Conservation (phyloP, 768 basidiomycete species). For the Lactifluus hygrophoroides region DNA sequence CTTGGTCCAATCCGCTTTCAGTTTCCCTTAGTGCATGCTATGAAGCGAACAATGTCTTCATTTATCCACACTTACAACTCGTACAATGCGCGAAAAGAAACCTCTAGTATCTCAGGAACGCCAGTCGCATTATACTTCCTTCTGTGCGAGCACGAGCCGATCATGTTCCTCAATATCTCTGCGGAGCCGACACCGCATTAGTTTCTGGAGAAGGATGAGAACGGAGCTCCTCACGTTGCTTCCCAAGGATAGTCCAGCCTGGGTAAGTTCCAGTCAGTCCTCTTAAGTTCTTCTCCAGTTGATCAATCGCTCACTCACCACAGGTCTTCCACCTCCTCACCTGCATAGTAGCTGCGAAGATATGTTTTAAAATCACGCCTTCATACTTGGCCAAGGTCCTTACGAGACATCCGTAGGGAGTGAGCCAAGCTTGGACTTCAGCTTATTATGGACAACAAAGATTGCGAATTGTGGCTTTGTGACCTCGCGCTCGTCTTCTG, state of each 20-base stretch:
- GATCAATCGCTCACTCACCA: slow-evolving; percentile 44
- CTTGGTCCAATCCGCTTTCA: background rate
- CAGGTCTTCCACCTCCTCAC: slow-evolving; percentile 62
- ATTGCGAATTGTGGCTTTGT: slow-evolving; percentile 73
- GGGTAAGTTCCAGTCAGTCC: slow-evolving; percentile 12
- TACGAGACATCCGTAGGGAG: slow-evolving; percentile 62
- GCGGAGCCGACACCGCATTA: slow-evolving; percentile 3
- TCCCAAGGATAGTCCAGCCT: slow-evolving; percentile 89
- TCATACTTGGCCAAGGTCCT: slow-evolving; percentile 23
- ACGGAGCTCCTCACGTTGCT: slow-evolving; percentile 42
- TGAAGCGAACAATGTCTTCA: background rate
- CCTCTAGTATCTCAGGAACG: background rate
- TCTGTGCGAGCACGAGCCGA: slow-evolving; percentile 37
- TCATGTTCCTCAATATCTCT: slow-evolving; percentile 78
- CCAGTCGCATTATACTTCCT: background rate
- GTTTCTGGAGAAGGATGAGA: slow-evolving; percentile 13
- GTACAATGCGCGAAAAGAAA: background rate
- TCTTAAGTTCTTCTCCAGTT: background rate
- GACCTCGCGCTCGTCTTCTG: slow-evolving; percentile 67
- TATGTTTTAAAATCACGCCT: slow-evolving; percentile 12
- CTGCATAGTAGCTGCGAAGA: slow-evolving; percentile 58
- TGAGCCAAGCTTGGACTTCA: slow-evolving; percentile 73
- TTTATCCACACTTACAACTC: background rate
- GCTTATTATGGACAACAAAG: slow-evolving; percentile 94
- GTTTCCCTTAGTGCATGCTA: background rate